Evolutionary conservation across 768 basidiomycete genomes (phyloP).

Genomic region (Kwoniella botswanensis): DNA sequence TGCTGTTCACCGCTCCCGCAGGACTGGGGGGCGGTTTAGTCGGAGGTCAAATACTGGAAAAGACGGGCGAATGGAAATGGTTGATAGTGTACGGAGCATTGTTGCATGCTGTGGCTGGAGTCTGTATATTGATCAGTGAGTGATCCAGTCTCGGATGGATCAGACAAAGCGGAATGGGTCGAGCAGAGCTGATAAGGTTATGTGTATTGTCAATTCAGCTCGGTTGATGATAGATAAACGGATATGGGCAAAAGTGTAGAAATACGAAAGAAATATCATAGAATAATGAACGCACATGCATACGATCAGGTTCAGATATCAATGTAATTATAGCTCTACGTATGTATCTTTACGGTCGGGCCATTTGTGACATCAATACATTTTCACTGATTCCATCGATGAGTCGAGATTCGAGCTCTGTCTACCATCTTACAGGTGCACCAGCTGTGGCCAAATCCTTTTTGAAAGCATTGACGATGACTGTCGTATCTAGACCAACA

Average conservation of each 20-base stretch:
- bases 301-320: background rate
- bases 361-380: no score
- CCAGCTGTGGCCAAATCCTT: constrained; percentile 10
- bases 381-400: no score
- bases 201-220: background rate
- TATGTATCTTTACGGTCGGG: no score
- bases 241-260: background rate
- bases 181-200: no score
- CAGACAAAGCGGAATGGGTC: no score
- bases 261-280: background rate
- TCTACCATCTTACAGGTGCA: constrained; percentile 2
- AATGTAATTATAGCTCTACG: no score
- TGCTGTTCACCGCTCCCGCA: constrained; percentile 31
- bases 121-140: constrained; percentile 2
- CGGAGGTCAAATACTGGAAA: constrained; percentile 15
- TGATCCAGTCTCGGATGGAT: no score
- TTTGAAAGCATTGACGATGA: constrained; percentile 15
- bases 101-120: constrained; percentile 16
- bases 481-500: constrained; percentile 8
- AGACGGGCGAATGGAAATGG: constrained; percentile 26
- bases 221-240: background rate
- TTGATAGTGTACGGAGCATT: constrained; percentile 14
- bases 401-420: no score
- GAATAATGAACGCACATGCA: background rate
- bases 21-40: constrained; percentile 15